phyloP scores from a whole-genome alignment of 371 early-diverging fungal genomes.

The Enterocytospora artemiae region DNA sequence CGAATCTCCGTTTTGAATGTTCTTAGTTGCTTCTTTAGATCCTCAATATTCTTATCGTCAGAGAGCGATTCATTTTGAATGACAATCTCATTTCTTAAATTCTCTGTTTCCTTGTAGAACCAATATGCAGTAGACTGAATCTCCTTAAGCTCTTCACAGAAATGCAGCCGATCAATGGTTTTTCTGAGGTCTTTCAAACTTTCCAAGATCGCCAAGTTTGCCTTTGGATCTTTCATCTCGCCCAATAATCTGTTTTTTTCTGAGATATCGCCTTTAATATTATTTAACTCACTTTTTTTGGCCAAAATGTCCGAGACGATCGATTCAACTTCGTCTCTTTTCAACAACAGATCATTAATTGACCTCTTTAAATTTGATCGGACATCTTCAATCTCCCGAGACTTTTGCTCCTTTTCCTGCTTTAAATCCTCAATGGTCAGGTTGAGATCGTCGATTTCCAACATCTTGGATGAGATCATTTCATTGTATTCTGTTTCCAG shows the following conservation, averaged over 20 bases:
- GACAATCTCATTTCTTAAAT: not conserved
- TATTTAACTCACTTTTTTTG: not conserved
- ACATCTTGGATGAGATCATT: not conserved
- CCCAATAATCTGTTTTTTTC: too few species aligned
- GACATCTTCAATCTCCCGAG: not conserved
- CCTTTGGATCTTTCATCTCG: too few species aligned
- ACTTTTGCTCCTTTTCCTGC: not conserved
- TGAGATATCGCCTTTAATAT: not conserved
- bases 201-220: not conserved
- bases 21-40: constrained; percentile 43
- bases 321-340: not conserved
- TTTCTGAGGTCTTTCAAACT: not conserved
- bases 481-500: not conserved
- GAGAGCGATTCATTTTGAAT: too few species aligned
- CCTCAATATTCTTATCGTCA: not conserved
- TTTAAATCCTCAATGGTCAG: not conserved
- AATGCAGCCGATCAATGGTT: not conserved
- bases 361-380: not conserved
- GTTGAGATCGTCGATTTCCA: constrained; percentile 2
- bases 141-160: not conserved
- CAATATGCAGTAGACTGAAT: constrained; percentile 13
- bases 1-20: constrained; percentile 35
- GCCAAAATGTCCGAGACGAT: not conserved
- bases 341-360: not conserved
- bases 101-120: constrained; percentile 17